These are phyloP conservation scores for Litchi chinensis DNA, from an alignment of 345 rosid species.

Conservation along the genomic window DNA sequence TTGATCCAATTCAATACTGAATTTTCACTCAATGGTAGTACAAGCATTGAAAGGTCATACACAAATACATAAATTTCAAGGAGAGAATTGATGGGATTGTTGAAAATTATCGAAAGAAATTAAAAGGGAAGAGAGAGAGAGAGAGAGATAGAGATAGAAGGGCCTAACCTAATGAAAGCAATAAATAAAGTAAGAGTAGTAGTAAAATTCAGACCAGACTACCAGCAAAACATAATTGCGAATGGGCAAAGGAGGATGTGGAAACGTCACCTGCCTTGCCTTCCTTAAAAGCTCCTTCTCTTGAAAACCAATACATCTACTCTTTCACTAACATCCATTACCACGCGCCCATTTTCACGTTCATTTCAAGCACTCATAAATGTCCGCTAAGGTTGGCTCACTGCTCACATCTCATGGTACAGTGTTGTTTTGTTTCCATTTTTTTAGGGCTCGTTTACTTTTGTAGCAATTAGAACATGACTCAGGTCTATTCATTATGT, in stretches of 20 bases:
- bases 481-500: too few relatives aligned
- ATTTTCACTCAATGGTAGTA: neutral
- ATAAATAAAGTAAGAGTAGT: too few relatives aligned
- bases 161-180: too few relatives aligned
- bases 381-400: too few relatives aligned
- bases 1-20: neutral
- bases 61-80: neutral
- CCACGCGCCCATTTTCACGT: constrained; percentile 38
- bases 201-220: too few relatives aligned
- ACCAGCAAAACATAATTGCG: constrained; percentile 35
- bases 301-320: neutral
- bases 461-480: too few relatives aligned
- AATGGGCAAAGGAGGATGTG: constrained; percentile 27
- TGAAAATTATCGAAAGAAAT: neutral
- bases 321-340: neutral
- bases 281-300: constrained; percentile 47
- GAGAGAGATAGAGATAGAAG: neutral
- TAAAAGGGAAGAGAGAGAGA: neutral
- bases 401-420: too few relatives aligned
- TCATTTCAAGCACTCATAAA: neutral
- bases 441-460: too few relatives aligned
- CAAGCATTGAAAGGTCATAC: neutral
- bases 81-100: neutral
- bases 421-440: too few relatives aligned
- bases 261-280: constrained; percentile 45